Percentiles rank a stretch among this genome's conserved stretches.
phyloP scores from a whole-genome alignment of 257 asterid genomes.

The Solanum clarkiae region DNA sequence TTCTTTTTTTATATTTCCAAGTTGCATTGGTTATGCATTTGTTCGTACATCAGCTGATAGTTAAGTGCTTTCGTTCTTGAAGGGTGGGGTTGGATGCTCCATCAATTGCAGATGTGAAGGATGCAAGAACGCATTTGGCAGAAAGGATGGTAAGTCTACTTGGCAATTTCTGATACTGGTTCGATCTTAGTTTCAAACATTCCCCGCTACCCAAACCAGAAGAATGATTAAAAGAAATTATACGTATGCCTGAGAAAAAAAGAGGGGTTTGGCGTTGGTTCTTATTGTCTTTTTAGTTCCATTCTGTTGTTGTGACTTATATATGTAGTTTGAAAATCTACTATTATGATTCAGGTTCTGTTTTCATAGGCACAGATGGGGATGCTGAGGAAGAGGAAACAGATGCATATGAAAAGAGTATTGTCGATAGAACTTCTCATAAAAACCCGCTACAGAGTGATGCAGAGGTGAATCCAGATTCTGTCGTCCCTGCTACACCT shows the following conservation, averaged over 20 bases:
- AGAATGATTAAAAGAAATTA: neutral
- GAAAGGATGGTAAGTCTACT: slow-evolving; percentile 65
- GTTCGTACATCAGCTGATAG: slow-evolving; percentile 14
- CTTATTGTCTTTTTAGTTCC: neutral
- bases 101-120: slow-evolving; percentile 93
- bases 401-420: slow-evolving; percentile 23
- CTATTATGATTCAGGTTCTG: slow-evolving; percentile 19
- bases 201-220: neutral
- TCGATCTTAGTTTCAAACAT: neutral
- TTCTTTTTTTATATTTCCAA: neutral
- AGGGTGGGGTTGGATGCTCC: slow-evolving; percentile 99
- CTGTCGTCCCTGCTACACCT: slow-evolving; percentile 63
- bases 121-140: slow-evolving; percentile 79
- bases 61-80: neutral
- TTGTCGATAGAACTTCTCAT: slow-evolving; percentile 18
- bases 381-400: slow-evolving; percentile 62
- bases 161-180: neutral
- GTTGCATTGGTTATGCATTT: neutral
- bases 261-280: neutral
- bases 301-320: neutral
- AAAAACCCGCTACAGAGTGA: slow-evolving; percentile 25
- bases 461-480: slow-evolving; percentile 34
- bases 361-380: slow-evolving; percentile 36
- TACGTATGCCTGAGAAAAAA: neutral
- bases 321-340: neutral